Evolutionary conservation across 805 yeast genomes (phyloP).

Genomic region (Candida lessepsii): DNA sequence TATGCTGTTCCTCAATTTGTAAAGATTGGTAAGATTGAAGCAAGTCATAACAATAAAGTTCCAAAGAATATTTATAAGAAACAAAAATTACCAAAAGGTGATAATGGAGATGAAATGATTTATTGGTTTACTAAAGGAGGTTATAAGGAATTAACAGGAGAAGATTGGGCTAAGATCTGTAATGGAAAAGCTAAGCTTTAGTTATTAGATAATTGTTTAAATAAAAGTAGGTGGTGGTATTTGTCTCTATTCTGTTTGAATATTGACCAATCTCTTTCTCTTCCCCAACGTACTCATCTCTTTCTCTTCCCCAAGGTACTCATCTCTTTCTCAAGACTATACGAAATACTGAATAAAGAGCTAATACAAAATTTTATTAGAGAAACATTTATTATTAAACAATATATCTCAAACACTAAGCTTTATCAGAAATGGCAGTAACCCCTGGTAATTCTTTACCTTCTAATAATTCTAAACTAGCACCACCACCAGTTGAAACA

Average conservation of each 20-base stretch:
- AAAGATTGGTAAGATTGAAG: slow-evolving; percentile 59
- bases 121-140: slow-evolving; percentile 64
- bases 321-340: too few relatives aligned
- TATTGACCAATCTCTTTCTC: too few relatives aligned
- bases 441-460: slow-evolving; percentile 99
- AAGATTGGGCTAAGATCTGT: slow-evolving; percentile 50
- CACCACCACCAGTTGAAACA: slow-evolving; percentile 99
- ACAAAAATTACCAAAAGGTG: slow-evolving; percentile 69
- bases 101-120: slow-evolving; percentile 53
- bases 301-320: too few relatives aligned
- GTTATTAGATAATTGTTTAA: not conserved
- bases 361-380: too few relatives aligned
- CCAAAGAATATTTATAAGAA: slow-evolving; percentile 66
- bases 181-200: slow-evolving; percentile 41
- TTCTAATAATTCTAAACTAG: slow-evolving; percentile 96
- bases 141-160: slow-evolving; percentile 57
- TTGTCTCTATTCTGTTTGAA: too few relatives aligned
- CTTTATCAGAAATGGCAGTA: slow-evolving; percentile 78
- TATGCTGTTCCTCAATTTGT: slow-evolving; percentile 85
- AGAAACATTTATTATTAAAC: slow-evolving; percentile 8
- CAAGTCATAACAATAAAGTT: slow-evolving; percentile 81
- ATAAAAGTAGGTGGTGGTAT: not conserved
- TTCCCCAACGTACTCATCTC: too few relatives aligned
- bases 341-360: too few relatives aligned
- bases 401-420: not conserved